phyloP scores from a whole-genome alignment of 192 early-diverging fungal species.

The Spinellus fusiger region DNA sequence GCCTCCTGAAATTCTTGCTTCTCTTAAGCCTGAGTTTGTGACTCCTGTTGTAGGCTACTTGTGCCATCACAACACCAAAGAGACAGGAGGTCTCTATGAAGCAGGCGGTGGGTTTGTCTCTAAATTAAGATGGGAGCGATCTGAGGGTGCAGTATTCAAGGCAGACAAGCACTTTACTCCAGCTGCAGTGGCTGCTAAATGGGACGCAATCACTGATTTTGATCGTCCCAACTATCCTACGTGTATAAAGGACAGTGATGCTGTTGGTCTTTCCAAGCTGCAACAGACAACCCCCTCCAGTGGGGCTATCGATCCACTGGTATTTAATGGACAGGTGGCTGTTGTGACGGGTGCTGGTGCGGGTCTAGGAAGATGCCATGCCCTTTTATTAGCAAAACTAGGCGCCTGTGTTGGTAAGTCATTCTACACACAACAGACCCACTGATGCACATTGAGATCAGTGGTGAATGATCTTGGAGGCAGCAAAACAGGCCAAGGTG shows the following conservation, averaged over 20 bases:
- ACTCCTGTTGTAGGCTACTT: conserved; percentile 92
- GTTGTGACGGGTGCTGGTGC: conserved; percentile 89
- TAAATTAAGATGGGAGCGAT: conserved; percentile 88
- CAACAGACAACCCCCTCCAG: conserved; percentile 65
- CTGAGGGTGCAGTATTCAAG: conserved; percentile 86
- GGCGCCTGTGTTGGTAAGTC: conserved; percentile 69
- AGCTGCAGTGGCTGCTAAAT: conserved; percentile 70
- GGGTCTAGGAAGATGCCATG: conserved; percentile 89
- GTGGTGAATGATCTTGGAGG: conserved; percentile 89
- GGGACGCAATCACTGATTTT: conserved; percentile 72
- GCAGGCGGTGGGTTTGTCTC: conserved; percentile 93
- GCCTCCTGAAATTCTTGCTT: conserved; percentile 91
- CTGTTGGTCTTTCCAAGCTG: conserved; percentile 69
- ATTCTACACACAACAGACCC: conserved; percentile 8
- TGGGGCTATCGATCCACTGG: conserved; percentile 47
- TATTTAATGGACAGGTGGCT: conserved; percentile 76
- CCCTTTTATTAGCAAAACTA: conserved; percentile 73
- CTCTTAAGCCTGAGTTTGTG: conserved; percentile 96
- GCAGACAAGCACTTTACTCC: conserved; percentile 82
- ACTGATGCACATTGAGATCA: background rate
- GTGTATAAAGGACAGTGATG: conserved; percentile 77
- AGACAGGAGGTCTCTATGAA: conserved; percentile 89
- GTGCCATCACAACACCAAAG: conserved; percentile 78
- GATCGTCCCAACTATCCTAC: conserved; percentile 55
- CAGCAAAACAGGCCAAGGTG: conserved; percentile 39